Percentiles rank a stretch among this genome's conserved stretches.
Conservation (phyloP, 2,329 filamentous ascomycete genomes). For the Pseudocercospora pini-densiflorae region DNA sequence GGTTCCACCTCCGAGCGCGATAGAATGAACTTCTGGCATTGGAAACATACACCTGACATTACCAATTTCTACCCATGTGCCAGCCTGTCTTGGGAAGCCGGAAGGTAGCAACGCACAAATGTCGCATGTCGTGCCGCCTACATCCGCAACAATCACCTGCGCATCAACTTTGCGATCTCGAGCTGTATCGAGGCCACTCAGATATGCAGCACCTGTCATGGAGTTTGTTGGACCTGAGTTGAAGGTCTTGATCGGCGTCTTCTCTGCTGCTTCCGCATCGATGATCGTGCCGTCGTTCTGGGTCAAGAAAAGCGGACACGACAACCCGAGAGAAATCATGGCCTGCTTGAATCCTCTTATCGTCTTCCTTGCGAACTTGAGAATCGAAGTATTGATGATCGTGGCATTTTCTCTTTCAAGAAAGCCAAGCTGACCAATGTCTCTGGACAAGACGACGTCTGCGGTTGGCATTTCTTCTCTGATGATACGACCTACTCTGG, state of each 20-base stretch:
- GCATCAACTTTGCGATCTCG: not conserved
- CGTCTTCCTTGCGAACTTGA: conserved; percentile 4
- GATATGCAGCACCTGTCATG: conserved; percentile 6
- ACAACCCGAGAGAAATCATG: not conserved
- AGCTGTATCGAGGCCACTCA: not conserved
- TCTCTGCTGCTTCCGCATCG: conserved; percentile 3
- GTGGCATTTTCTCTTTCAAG: conserved; percentile 8
- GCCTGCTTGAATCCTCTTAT: conserved; percentile 6
- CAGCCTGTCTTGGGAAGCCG: conserved; percentile 4
- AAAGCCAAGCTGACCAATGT: conserved; percentile 9
- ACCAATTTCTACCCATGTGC: conserved; percentile 9
- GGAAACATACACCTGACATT: conserved; percentile 7
- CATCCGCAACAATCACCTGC: conserved; percentile 10
- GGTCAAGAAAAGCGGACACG: conserved; percentile 3
- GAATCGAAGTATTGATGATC: conserved; percentile 8
- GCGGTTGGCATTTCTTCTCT: not conserved
- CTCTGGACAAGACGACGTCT: not conserved
- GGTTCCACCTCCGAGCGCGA: conserved; percentile 1
- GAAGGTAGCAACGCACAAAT: conserved; percentile 2
- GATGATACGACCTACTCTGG: not conserved
- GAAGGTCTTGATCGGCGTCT: conserved; percentile 7
- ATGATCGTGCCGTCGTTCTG: conserved; percentile 9
- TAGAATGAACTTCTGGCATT: conserved; percentile 10
- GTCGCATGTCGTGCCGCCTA: conserved; percentile 8
- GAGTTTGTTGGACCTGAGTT: conserved; percentile 6